Evolutionary conservation across 257 asterid genomes (phyloP).

Genomic region (Solanum medicagineum): DNA sequence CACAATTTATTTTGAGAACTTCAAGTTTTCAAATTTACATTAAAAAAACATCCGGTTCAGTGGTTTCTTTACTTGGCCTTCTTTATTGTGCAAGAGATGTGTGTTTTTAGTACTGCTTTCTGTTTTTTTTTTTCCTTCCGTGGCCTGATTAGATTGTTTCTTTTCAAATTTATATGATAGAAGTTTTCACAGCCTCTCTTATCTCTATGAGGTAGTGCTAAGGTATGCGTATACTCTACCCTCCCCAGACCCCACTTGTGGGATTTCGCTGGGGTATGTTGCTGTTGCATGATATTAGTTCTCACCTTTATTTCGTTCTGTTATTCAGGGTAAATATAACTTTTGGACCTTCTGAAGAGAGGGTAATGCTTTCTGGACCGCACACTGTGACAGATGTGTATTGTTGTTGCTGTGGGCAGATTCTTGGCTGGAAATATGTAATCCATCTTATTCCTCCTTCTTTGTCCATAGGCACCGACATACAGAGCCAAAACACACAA

Average conservation of each 20-base stretch:
- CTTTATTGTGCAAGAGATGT: background rate
- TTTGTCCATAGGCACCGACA: background rate
- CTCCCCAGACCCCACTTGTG: too few relatives aligned
- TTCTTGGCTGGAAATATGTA: conserved; percentile 88
- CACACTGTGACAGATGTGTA: conserved; percentile 70
- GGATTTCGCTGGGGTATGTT: too few relatives aligned
- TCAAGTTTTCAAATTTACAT: background rate
- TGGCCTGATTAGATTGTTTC: background rate
- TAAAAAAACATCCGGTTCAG: background rate
- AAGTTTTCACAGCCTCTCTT: too few relatives aligned
- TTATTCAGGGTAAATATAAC: conserved; percentile 42
- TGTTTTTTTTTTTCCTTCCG: background rate
- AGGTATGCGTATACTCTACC: too few relatives aligned
- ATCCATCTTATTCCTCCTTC: background rate
- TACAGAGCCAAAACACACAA: background rate
- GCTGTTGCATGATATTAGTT: background rate
- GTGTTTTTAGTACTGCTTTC: background rate
- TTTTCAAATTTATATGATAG: background rate
- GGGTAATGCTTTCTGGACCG: conserved; percentile 70
- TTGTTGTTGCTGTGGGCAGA: conserved; percentile 72
- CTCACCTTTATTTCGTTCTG: background rate
- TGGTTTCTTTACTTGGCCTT: background rate
- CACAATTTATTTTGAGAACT: background rate
- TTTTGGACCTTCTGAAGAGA: conserved; percentile 61
- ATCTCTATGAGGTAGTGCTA: too few relatives aligned